Evolutionary conservation across 1,284 basidiomycete species (phyloP), one percentile per base, ranked within the genome.

Genomic region (Cryptococcus sp.): DNA sequence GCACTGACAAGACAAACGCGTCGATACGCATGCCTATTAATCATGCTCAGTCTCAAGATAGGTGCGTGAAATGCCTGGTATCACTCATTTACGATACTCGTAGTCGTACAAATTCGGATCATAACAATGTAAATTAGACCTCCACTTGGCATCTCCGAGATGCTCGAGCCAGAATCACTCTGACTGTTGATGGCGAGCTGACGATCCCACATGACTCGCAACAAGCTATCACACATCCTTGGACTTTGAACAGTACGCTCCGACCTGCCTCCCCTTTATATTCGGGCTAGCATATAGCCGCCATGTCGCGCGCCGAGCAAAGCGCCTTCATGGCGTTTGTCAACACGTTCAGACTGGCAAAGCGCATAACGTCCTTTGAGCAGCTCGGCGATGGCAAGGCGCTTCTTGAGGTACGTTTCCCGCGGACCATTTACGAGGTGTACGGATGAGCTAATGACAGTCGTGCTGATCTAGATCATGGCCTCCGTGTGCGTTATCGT

Each of bases 281-380:
- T 7, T 10, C n/a, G 20, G 22, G 10, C 10, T 46, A 45, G 41
- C 22, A 5, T 26, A 11, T n/a, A 41, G 23, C 51, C 19, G 22
- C 16, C 26, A 63, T 70, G 67, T 64, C 71, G 7, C 54, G 63
- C 29, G 58, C 67, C 44, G 75, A 77, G 61, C 73, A 77, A 62
- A 67, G 66, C 49, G 73, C 75, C 48, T 61, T 77, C 43, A 56
- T 76, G 53, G 73, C 74, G 25, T 74, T 70, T 50, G 59, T 77
- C 65, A 75, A 76, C 60, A 65, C 69, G 13, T 74, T 76, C 63
- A 63, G 65, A 48, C 67, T 69, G 19, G 62, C 66, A 2, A 63
- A 61, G 47, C 65, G 61, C 3, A 60, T 76, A 29, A 67, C 65
- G 4, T 37, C 69, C 34, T 76, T 77, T 59, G 71, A 69, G 8